A percentile compares a stretch with the other conserved stretches of the same genome.
Conservation (phyloP, 768 basidiomycete species). For the Naganishia vaughanmartiniae region DNA sequence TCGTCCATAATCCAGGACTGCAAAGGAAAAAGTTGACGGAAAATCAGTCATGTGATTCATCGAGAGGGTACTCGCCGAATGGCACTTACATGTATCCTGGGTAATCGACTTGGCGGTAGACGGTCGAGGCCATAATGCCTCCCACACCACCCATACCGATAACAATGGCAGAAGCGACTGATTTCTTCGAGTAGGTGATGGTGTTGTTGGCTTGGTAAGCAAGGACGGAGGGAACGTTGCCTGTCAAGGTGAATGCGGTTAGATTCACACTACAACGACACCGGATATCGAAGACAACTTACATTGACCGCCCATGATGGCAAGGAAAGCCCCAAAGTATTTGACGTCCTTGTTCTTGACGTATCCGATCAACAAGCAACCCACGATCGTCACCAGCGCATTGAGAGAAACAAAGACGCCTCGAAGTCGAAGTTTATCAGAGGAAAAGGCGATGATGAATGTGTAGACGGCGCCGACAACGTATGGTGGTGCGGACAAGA, state of each 20-base stretch:
- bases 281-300: neutral
- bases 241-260: neutral
- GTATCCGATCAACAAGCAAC: slow-evolving; percentile 37
- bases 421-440: slow-evolving; percentile 39
- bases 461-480: slow-evolving; percentile 39
- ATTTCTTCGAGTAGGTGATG: slow-evolving; percentile 33
- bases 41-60: neutral
- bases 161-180: slow-evolving; percentile 35
- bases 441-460: slow-evolving; percentile 34
- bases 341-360: slow-evolving; percentile 33
- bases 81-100: slow-evolving; percentile 33
- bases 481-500: slow-evolving; percentile 45
- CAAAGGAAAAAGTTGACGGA: neutral
- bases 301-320: slow-evolving; percentile 33
- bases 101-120: slow-evolving; percentile 34
- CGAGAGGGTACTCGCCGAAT: neutral
- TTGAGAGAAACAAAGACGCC: slow-evolving; percentile 39
- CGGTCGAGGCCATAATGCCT: slow-evolving; percentile 38
- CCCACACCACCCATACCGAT: slow-evolving; percentile 42
- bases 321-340: slow-evolving; percentile 39
- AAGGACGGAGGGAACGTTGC: slow-evolving; percentile 38
- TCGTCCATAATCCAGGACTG: slow-evolving; percentile 29
- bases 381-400: slow-evolving; percentile 37
- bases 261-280: neutral
- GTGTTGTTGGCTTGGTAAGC: slow-evolving; percentile 39